These are phyloP conservation scores for Alternaria sp. DNA, from an alignment of 2,329 filamentous ascomycete genomes.

Conservation along the genomic window DNA sequence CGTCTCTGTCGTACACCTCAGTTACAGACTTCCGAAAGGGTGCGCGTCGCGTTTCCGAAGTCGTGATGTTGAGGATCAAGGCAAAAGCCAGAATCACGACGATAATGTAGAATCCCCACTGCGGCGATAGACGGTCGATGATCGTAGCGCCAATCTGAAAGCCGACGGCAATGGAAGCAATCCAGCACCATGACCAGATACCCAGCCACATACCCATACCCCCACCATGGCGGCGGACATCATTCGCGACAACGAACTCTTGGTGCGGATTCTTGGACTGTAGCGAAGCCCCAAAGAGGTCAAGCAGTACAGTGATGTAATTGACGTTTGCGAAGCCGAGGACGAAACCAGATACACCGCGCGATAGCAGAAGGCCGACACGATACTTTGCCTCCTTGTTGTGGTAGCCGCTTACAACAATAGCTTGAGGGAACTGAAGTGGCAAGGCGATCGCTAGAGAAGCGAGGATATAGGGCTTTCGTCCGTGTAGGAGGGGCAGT, in stretches of 20 bases:
- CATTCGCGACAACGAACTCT: constrained; percentile 70
- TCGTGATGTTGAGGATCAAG: constrained; percentile 72
- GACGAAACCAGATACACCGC: constrained; percentile 70
- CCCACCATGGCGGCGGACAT: constrained; percentile 76
- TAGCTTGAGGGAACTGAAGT: constrained; percentile 76
- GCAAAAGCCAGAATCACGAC: constrained; percentile 71
- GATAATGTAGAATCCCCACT: constrained; percentile 78
- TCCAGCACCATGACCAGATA: constrained; percentile 72
- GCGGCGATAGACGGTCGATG: constrained; percentile 67
- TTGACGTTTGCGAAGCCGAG: constrained; percentile 82
- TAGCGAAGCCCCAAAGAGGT: constrained; percentile 77
- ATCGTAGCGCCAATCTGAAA: constrained; percentile 75
- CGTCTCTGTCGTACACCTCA: constrained; percentile 59
- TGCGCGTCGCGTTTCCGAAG: constrained; percentile 74
- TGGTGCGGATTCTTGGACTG: constrained; percentile 76
- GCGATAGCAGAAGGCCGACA: constrained; percentile 66
- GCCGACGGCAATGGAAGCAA: constrained; percentile 73
- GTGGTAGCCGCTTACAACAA: constrained; percentile 62
- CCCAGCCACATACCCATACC: constrained; percentile 78
- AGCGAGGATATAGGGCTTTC: constrained; percentile 77
- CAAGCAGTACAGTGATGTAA: constrained; percentile 72
- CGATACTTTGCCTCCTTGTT: constrained; percentile 63
- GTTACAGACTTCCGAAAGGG: constrained; percentile 71
- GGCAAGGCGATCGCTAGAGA: constrained; percentile 73
- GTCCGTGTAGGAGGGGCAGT: constrained; percentile 74